phyloP scores from a whole-genome alignment of 2,329 filamentous ascomycete genomes.

The Dactylellina haptotyla region DNA sequence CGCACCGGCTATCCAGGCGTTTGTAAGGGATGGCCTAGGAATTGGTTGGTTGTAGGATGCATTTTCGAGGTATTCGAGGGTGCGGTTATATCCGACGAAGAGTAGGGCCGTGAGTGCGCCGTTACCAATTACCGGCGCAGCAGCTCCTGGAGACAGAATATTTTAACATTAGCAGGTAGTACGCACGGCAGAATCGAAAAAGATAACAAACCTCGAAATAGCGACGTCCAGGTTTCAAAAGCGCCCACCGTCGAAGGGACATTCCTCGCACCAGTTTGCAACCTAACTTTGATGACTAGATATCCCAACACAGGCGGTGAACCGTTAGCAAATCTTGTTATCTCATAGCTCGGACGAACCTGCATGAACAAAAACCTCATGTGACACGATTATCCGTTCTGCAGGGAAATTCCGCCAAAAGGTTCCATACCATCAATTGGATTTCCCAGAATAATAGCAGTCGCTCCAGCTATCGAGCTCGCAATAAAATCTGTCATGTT shows the following conservation, averaged over 20 bases:
- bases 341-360: neutral
- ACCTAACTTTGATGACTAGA: constrained; percentile 75
- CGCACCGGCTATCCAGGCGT: constrained; percentile 82
- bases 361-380: neutral
- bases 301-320: constrained; percentile 13
- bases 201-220: constrained; percentile 55
- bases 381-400: neutral
- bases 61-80: constrained; percentile 70
- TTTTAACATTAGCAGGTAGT: constrained; percentile 45
- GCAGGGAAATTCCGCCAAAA: neutral
- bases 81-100: constrained; percentile 89
- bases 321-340: neutral
- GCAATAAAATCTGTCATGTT: constrained; percentile 87
- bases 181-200: constrained; percentile 19
- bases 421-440: constrained; percentile 72
- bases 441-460: constrained; percentile 88
- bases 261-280: constrained; percentile 72
- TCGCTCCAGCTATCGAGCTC: constrained; percentile 85
- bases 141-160: constrained; percentile 69
- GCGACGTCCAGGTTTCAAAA: constrained; percentile 46
- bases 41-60: constrained; percentile 60
- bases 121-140: constrained; percentile 87
- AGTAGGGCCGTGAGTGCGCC: constrained; percentile 90
- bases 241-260: constrained; percentile 50
- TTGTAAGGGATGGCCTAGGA: constrained; percentile 67